Evolutionary conservation across 2,329 filamentous ascomycete species (phyloP).

Genomic region (Ophiostoma ips): DNA sequence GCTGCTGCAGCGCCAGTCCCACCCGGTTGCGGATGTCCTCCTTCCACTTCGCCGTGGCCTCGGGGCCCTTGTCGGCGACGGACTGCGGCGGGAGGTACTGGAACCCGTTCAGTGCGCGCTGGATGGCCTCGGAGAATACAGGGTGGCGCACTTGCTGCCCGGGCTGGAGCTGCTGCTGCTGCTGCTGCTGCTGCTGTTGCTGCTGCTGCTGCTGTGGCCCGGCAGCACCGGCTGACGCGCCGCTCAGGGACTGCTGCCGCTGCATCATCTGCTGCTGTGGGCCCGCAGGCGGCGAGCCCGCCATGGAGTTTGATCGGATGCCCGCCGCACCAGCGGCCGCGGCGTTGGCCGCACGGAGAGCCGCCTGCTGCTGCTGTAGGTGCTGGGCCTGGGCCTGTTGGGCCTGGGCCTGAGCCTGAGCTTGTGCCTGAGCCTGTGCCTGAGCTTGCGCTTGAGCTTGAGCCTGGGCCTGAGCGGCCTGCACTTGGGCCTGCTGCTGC

Average conservation of each 20-base stretch:
- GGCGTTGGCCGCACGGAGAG: neutral
- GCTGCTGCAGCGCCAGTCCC: conserved; percentile 32
- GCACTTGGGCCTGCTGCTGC: conserved; percentile 6
- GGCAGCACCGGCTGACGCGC: conserved; percentile 5
- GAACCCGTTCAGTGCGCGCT: conserved; percentile 34
- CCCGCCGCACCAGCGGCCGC: conserved; percentile 1
- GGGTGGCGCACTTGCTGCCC: conserved; percentile 2
- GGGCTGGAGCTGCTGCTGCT: conserved; percentile 8
- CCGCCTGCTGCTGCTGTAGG: conserved; percentile 10
- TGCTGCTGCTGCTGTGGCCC: conserved; percentile 15
- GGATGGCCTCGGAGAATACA: conserved; percentile 28
- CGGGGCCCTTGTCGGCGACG: conserved; percentile 28
- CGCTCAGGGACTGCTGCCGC: neutral
- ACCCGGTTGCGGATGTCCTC: conserved; percentile 34
- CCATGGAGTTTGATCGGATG: neutral
- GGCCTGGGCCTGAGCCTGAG: conserved; percentile 2
- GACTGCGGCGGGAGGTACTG: conserved; percentile 30
- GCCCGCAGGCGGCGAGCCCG: conserved; percentile 13
- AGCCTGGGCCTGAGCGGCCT: conserved; percentile 4
- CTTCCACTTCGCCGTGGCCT: conserved; percentile 33
- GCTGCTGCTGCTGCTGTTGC: too few species aligned
- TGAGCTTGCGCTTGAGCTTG: too few species aligned
- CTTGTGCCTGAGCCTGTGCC: conserved; percentile 1
- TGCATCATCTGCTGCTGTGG: conserved; percentile 9
- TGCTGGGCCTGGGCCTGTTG: conserved; percentile 6